Percentiles rank a stretch among this genome's conserved stretches.
Evolutionary conservation across 202 grass and related monocot genomes (phyloP).

Genomic region (Digitaria exilis): DNA sequence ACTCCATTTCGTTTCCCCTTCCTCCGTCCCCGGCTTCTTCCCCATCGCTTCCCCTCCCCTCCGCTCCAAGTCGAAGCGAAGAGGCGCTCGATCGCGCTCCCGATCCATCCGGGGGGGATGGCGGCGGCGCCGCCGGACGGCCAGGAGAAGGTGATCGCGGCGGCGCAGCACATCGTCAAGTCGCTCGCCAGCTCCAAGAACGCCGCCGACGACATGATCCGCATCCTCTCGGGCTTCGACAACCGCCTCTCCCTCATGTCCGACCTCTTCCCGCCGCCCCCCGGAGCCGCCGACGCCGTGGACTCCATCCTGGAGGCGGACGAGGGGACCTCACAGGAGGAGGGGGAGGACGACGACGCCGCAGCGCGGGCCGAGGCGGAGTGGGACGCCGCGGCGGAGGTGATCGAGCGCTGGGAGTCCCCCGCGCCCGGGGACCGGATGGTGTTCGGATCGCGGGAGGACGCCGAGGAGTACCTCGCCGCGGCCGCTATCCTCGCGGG

Average conservation of each 20-base stretch:
- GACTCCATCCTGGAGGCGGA: slow-evolving; percentile 17
- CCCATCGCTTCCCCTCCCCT: not conserved
- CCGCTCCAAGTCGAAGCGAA: too few relatives aligned
- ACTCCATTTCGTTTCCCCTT: slow-evolving; percentile 37
- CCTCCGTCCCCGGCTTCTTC: not conserved
- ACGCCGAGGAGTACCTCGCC: slow-evolving; percentile 58
- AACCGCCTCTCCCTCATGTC: slow-evolving; percentile 64
- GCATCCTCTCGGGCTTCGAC: slow-evolving; percentile 82
- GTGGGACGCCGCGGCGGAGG: slow-evolving; percentile 53
- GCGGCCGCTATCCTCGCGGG: slow-evolving; percentile 43
- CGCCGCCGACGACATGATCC: slow-evolving; percentile 83
- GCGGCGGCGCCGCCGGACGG: slow-evolving; percentile 60
- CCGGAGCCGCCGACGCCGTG: not conserved
- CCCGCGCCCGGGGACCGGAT: slow-evolving; percentile 30
- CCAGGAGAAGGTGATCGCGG: slow-evolving; percentile 88
- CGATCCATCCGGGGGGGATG: slow-evolving; percentile 47
- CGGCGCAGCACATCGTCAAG: slow-evolving; percentile 86
- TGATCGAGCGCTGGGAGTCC: slow-evolving; percentile 55
- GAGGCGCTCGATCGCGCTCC: not conserved
- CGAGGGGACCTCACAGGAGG: slow-evolving; percentile 21
- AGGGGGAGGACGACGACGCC: slow-evolving; percentile 29
- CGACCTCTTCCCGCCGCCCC: slow-evolving; percentile 52
- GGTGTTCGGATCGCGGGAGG: slow-evolving; percentile 59
- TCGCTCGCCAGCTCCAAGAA: slow-evolving; percentile 89
- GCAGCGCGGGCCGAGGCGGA: slow-evolving; percentile 29